A percentile compares a stretch with the other conserved stretches of the same genome.
Evolutionary conservation across 1,284 basidiomycete genomes (phyloP).

Genomic region (Tilletia setariae): DNA sequence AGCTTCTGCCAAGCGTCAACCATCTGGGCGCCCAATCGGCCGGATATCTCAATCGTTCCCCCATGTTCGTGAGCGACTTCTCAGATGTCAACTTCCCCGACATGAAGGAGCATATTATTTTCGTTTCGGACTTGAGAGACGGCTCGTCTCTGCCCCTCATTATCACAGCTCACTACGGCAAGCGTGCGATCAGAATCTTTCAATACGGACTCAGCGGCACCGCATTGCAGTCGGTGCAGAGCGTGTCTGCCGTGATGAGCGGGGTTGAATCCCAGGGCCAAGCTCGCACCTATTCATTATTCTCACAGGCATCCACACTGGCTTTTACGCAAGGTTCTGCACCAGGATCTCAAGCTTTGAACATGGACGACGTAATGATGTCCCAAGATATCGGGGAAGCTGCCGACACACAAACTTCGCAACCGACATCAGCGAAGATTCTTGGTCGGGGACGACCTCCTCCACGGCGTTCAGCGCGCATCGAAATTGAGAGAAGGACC

Average conservation of each 20-base stretch:
- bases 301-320: too few species aligned
- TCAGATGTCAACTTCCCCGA: slow-evolving; percentile 28
- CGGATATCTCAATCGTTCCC: not conserved
- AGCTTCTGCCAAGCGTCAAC: not conserved
- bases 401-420: not conserved
- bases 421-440: not conserved
- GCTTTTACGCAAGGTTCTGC: not conserved
- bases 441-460: slow-evolving; percentile 1
- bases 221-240: slow-evolving; percentile 24
- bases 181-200: slow-evolving; percentile 33
- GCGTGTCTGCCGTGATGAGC: slow-evolving; percentile 27
- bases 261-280: slow-evolving; percentile 2
- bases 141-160: slow-evolving; percentile 21
- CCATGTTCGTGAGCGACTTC: slow-evolving; percentile 4
- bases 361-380: slow-evolving; percentile 14
- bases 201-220: slow-evolving; percentile 23
- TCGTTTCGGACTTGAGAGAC: slow-evolving; percentile 21
- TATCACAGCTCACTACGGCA: slow-evolving; percentile 26
- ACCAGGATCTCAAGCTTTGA: not conserved
- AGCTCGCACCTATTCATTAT: not conserved
- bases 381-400: not conserved
- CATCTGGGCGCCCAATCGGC: not conserved
- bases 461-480: slow-evolving; percentile 6
- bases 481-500: not conserved
- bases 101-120: slow-evolving; percentile 33